Percentiles rank a stretch among this genome's conserved stretches.
Evolutionary conservation across 2,329 filamentous ascomycete species (phyloP).

Genomic region (Aspergillus jensenii): DNA sequence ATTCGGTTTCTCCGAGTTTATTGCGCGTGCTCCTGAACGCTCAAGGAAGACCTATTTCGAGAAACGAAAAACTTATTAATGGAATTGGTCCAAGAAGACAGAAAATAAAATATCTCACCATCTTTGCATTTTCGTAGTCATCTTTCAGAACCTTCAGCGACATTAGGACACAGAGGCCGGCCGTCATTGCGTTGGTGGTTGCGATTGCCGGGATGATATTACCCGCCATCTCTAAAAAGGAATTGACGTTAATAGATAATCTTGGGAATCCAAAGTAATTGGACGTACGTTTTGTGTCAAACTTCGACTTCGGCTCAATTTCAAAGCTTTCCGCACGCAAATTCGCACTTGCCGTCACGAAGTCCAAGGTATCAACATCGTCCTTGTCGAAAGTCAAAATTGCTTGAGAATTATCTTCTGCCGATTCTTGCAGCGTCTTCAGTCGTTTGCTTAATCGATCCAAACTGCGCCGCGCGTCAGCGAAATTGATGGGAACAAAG

Average conservation of each 20-base stretch:
- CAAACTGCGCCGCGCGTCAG: conserved; percentile 52
- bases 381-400: conserved; percentile 94
- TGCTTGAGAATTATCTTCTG: conserved; percentile 45
- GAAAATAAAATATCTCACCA: conserved; percentile 50
- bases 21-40: conserved; percentile 58
- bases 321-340: conserved; percentile 85
- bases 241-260: conserved; percentile 4
- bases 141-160: conserved; percentile 84
- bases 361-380: conserved; percentile 90
- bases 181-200: conserved; percentile 95
- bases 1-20: conserved; percentile 56
- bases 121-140: conserved; percentile 70
- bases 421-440: conserved; percentile 60
- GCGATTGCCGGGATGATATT: conserved; percentile 99
- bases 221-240: conserved; percentile 78
- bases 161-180: conserved; percentile 86
- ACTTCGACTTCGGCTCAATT: conserved; percentile 84
- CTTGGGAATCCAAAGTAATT: neutral
- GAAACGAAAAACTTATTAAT: conserved; percentile 6
- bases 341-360: conserved; percentile 88
- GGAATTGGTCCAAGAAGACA: neutral
- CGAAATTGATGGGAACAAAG: neutral
- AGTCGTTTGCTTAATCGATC: conserved; percentile 73
- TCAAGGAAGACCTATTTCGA: conserved; percentile 70
- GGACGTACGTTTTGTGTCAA: conserved; percentile 77